Evolutionary conservation across 1,284 basidiomycete genomes (phyloP).

Genomic region (Schizophyllum amplum): DNA sequence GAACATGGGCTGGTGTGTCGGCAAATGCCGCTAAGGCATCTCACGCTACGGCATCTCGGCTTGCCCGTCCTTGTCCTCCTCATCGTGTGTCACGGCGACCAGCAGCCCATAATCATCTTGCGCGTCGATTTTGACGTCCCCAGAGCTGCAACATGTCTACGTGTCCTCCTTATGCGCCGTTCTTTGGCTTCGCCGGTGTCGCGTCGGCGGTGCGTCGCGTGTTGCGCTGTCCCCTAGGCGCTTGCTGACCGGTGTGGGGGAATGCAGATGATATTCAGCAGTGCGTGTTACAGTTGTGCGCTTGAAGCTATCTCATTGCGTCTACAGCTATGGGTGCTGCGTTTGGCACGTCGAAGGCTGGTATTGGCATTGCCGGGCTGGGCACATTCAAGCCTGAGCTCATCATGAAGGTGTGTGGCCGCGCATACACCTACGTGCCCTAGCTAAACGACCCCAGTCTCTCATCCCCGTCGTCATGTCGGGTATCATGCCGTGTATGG

Average conservation of each 20-base stretch:
- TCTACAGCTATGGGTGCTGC: constrained; percentile 82
- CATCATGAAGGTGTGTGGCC: constrained; percentile 83
- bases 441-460: constrained; percentile 41
- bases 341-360: constrained; percentile 95
- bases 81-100: background rate
- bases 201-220: constrained; percentile 59
- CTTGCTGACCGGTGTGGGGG: constrained; percentile 5
- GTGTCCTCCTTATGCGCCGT: constrained; percentile 78
- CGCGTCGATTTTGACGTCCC: background rate
- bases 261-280: constrained; percentile 79
- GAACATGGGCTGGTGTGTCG: too few species aligned
- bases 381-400: constrained; percentile 93
- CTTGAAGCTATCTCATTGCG: background rate
- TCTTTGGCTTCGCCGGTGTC: constrained; percentile 81
- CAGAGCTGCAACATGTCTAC: constrained; percentile 35
- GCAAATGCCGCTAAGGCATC: background rate
- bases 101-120: background rate
- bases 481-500: constrained; percentile 79
- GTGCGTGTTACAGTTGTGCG: constrained; percentile 29
- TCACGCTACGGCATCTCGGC: background rate
- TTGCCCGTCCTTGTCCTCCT: background rate
- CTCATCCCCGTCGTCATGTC: constrained; percentile 90
- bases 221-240: constrained; percentile 1
- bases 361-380: constrained; percentile 95
- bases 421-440: constrained; percentile 1